Base-by-base conservation (phyloP, 2,329 filamentous ascomycete genomes). In the Calonectria pauciramosa region DNA sequence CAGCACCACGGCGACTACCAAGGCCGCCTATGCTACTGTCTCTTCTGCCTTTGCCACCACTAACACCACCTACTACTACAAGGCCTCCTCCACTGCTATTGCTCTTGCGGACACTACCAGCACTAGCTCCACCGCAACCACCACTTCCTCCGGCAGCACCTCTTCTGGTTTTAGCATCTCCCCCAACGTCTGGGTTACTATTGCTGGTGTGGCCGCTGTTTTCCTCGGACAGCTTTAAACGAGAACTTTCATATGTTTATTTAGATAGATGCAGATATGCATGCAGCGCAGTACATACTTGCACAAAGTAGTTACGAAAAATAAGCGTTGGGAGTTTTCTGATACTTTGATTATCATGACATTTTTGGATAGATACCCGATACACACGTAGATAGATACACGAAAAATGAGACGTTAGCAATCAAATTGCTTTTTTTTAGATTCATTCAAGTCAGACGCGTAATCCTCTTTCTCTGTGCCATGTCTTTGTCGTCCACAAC, bases 311-410 rank as follows among this genome's bases (percentile, higher is more conserved):
- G 26, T 63, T 41, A 63, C 34, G 56, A 63, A 63, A 41, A 47
- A 23, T 41, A 16, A 63, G 56, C 56, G 56, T 63, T 63, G 36
- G 23, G 56, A 41, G 30, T 63, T 59, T 63, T 38, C 56, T 63
- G 56, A 36, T 38, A 26, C 6, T 63, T 63, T 38, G n/a, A 38
- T 63, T 41, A 28, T 41, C 56, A 63, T 63, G 56, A 41, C 56
- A 63, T 26, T 63, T 44, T 63, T 63, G 56, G 56, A 63, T 60
- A 60, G 56, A 60, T 63, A 63, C 56, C 56, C 56, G 38, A 63
- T 41, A 63, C 34, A 41, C n/a, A 59, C 30, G 20, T 28, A 63
- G 56, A 63, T 63, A 41, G 23, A 41, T 20, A 30, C 34, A 28
- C 10, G 44, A 23, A 47, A 47, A 63, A 41, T 41, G 34, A 63